Conservation (phyloP, 768 basidiomycete species). For the Suillus subluteus region DNA sequence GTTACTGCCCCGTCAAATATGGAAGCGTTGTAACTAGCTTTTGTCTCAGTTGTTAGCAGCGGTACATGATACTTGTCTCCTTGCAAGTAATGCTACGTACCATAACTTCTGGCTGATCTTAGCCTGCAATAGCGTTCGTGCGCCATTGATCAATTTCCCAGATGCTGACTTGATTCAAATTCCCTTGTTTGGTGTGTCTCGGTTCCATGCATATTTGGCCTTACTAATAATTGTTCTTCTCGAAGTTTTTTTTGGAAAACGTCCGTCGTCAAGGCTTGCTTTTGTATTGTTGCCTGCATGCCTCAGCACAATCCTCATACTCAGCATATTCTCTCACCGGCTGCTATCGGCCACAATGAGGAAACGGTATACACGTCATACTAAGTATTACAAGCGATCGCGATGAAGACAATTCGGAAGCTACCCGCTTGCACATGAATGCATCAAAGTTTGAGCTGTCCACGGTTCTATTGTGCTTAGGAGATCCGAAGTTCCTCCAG, state of each 20-base stretch:
- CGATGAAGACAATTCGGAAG: not conserved
- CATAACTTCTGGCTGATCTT: not conserved
- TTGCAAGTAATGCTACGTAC: not conserved
- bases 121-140: too few relatives aligned
- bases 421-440: not conserved
- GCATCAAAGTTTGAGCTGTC: not conserved
- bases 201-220: not conserved
- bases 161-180: not conserved
- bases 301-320: not conserved
- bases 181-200: not conserved
- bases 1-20: slow-evolving; percentile 10
- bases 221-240: not conserved
- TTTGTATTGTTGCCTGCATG: not conserved
- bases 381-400: not conserved
- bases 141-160: not conserved
- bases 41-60: not conserved
- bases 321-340: not conserved
- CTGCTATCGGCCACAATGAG: not conserved
- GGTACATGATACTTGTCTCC: not conserved
- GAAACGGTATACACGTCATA: not conserved
- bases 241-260: not conserved
- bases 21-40: not conserved
- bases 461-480: not conserved
- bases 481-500: not conserved
- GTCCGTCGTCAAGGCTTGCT: not conserved